These are phyloP conservation scores for Neoscytalidium dimidiatum DNA, from an alignment of 2,329 filamentous ascomycete species.

Conservation along the genomic window DNA sequence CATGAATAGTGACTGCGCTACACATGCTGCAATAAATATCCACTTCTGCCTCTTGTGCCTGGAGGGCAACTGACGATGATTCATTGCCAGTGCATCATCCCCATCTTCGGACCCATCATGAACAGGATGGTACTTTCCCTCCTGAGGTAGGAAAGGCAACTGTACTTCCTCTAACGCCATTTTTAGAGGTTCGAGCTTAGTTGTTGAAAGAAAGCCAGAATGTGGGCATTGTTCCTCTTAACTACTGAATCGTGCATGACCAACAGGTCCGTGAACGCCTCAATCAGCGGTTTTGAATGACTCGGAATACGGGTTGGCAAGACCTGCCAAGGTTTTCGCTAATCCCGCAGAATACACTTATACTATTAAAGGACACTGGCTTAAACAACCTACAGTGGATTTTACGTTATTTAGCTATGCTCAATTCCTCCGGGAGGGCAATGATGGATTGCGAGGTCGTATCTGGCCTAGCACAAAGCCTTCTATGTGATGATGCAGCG, in stretches of 20 bases:
- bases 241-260: neutral
- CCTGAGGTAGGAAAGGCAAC: neutral
- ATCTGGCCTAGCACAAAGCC: neutral
- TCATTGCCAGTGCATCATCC: neutral
- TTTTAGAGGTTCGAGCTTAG: no score
- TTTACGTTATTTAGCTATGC: no score
- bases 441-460: neutral
- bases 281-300: neutral
- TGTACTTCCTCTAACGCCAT: neutral
- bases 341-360: neutral
- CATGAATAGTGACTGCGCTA: neutral
- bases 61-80: neutral
- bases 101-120: neutral
- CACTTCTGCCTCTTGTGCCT: neutral
- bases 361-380: no score
- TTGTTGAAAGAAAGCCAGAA: neutral
- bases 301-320: neutral
- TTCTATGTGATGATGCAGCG: no score
- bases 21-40: neutral
- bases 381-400: neutral
- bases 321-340: neutral
- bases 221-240: neutral
- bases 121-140: neutral
- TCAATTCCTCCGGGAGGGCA: neutral
- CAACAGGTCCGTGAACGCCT: neutral